Base-by-base conservation (phyloP, 108 stramenopile genomes). In the Nannochloropsis salina region DNA sequence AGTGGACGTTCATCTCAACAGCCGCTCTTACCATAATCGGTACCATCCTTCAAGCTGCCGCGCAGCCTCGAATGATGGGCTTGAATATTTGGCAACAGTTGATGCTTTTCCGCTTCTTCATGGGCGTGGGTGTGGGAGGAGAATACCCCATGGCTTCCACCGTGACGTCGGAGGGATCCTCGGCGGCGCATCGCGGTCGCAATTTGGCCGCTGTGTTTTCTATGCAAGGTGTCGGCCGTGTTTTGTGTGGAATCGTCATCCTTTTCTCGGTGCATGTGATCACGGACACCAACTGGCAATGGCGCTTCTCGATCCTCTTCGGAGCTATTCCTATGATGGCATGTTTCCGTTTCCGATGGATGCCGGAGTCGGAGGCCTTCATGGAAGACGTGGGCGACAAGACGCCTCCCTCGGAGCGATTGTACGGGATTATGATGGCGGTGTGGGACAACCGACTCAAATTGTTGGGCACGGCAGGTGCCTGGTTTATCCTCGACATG, bases 401-500 rank as follows among this genome's bases (percentile, higher is more conserved):
- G 22, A 82, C 80, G 20, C 61, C 80, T 9, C 31, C 80, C 80
- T 80, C 85, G 20, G 41, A 45, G 31, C 80, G 42, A 12, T 3
- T n/a, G 41, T 81, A 79, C 15, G 41, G 9, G 40, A 74, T 74
- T n/a, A 4, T 74, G 61, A 15, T 4, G 15, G n/a, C 61, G 6
- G 61, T 74, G 4, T 74, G 61, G 61, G 61, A 74, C 61, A 74
- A 74, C 61, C 61, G 61, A n/a, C 15, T 74, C 20, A 74, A 74
- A 40, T 74, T 93, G 40, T 21, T 92, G 43, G 93, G 93, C 44
- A 92, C 92, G 9, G 90, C 92, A 11, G 89, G 88, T 22, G 81
- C 88, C 79, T 93, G 93, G 93, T 92, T 93, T 40, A 43, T 93
- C 41, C 92, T 90, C 45, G 93, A 93, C 61, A 82, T 93, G 31